Percentiles rank a stretch among this genome's conserved stretches.
These are phyloP conservation scores for Fusarium newnesense DNA, from an alignment of 2,329 filamentous ascomycete species.

Conservation along the genomic window DNA sequence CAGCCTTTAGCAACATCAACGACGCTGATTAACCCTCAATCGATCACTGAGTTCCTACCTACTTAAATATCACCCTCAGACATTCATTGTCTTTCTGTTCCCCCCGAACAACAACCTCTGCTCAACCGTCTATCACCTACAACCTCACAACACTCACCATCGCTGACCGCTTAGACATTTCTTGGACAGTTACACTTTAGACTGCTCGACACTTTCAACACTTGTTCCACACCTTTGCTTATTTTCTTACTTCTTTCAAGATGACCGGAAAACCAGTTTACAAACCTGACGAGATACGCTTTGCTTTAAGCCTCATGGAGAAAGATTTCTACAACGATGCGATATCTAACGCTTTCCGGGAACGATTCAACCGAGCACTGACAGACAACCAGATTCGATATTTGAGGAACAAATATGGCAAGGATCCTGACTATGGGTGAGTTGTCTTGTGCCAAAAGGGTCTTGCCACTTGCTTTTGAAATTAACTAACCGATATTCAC, in stretches of 20 bases:
- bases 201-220: not conserved
- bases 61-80: not conserved
- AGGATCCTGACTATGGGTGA: constrained; percentile 53
- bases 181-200: constrained; percentile 19
- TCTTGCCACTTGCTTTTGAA: not conserved
- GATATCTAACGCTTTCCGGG: constrained; percentile 44
- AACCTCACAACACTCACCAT: not conserved
- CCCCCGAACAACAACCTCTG: not conserved
- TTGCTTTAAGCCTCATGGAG: constrained; percentile 47
- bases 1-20: not conserved
- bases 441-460: constrained; percentile 11
- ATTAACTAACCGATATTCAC: not conserved
- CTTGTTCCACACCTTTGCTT: constrained; percentile 3
- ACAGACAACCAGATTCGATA: constrained; percentile 53
- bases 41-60: not conserved
- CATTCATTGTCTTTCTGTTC: not conserved
- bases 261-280: constrained; percentile 49
- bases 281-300: constrained; percentile 49
- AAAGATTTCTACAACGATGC: constrained; percentile 37
- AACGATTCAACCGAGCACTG: constrained; percentile 44
- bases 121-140: not conserved
- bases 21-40: constrained; percentile 14
- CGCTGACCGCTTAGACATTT: not conserved
- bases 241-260: not conserved
- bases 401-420: constrained; percentile 54